phyloP scores from a whole-genome alignment of 2,329 filamentous ascomycete genomes.

The Apiospora phragmitis region DNA sequence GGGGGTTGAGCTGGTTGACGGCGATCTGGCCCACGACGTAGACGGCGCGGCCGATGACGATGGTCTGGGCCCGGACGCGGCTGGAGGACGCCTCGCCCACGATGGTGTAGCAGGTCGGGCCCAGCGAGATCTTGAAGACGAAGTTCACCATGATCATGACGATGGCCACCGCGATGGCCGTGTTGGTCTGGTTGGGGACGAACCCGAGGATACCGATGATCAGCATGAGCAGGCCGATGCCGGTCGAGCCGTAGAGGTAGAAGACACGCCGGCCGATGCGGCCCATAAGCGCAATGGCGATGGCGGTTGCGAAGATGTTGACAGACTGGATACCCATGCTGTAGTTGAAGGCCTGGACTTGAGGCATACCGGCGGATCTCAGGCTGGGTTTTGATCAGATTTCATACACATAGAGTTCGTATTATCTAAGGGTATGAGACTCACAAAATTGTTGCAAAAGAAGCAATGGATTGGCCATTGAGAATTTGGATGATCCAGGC shows the following conservation, averaged over 20 bases:
- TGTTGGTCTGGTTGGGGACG: slow-evolving; percentile 39
- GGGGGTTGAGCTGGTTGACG: slow-evolving; percentile 45
- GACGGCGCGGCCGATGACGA: slow-evolving; percentile 43
- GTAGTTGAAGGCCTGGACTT: slow-evolving; percentile 53
- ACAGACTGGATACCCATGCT: slow-evolving; percentile 51
- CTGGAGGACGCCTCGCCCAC: slow-evolving; percentile 52
- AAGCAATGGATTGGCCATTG: slow-evolving; percentile 63
- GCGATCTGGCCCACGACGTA: slow-evolving; percentile 41
- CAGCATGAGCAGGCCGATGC: slow-evolving; percentile 46
- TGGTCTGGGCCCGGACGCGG: slow-evolving; percentile 44
- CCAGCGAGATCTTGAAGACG: slow-evolving; percentile 53
- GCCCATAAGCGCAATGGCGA: slow-evolving; percentile 52
- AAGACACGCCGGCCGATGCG: slow-evolving; percentile 52
- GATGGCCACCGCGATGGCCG: slow-evolving; percentile 48
- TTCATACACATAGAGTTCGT: rapidly evolving
- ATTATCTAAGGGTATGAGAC: rapidly evolving
- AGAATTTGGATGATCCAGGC: slow-evolving; percentile 57
- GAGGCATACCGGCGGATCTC: slow-evolving; percentile 53
- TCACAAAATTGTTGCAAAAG: slow-evolving; percentile 61
- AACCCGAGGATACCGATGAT: slow-evolving; percentile 48
- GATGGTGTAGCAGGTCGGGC: slow-evolving; percentile 51
- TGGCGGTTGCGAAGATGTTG: slow-evolving; percentile 53
- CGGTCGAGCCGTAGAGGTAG: slow-evolving; percentile 46
- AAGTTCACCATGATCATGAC: slow-evolving; percentile 55
- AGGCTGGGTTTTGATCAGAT: slow-evolving; percentile 33